phyloP scores from a whole-genome alignment of 305 asterid species.

The Solanum hybrid region DNA sequence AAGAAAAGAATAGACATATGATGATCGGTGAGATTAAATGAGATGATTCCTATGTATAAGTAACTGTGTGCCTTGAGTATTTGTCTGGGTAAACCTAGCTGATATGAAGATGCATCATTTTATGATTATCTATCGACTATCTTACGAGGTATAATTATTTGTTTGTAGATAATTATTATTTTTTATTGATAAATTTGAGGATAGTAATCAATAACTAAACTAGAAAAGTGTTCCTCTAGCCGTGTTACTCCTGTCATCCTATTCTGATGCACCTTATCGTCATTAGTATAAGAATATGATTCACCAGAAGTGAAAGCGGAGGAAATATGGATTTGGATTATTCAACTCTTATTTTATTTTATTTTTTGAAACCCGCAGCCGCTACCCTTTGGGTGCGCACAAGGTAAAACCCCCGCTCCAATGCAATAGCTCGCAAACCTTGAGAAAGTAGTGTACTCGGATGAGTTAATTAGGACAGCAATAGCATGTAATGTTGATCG shows the following conservation, averaged over 20 bases:
- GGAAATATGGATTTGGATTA: not conserved
- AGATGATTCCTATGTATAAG: not conserved
- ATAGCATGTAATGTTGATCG: not conserved
- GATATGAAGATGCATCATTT: not conserved
- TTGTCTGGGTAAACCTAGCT: not conserved
- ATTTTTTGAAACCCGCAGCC: no score
- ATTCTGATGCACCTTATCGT: not conserved
- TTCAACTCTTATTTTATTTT: not conserved
- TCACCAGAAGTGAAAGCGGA: not conserved
- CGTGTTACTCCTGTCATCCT: not conserved
- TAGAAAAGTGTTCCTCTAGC: not conserved
- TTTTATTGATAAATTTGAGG: not conserved
- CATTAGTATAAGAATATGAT: not conserved
- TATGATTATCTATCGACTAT: not conserved
- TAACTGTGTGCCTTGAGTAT: not conserved
- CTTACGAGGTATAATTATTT: not conserved
- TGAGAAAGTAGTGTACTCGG: not conserved
- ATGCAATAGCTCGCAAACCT: not conserved
- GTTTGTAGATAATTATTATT: not conserved
- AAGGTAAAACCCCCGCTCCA: not conserved
- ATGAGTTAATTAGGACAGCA: not conserved
- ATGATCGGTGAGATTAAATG: not conserved
- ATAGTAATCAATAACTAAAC: not conserved
- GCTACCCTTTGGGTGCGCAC: not conserved
- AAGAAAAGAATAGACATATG: not conserved